phyloP scores from a whole-genome alignment of 345 rosid genomes.

The Geranium brycei region DNA sequence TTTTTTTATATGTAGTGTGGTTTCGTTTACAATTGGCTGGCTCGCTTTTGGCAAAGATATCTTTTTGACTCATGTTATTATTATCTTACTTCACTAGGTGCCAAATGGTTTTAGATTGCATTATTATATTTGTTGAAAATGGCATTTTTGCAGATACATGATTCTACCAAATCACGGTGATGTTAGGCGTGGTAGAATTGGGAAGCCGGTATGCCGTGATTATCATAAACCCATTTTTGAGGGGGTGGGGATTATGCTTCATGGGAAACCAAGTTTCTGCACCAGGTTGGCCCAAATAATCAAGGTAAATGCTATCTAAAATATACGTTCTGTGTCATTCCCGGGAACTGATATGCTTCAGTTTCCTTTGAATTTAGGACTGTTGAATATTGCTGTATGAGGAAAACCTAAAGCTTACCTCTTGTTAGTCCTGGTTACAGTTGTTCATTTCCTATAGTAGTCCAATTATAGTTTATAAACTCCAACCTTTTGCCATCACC shows the following conservation, averaged over 20 bases:
- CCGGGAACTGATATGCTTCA: neutral
- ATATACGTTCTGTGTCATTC: neutral
- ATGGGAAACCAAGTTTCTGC: conserved; percentile 41
- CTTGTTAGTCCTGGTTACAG: neutral
- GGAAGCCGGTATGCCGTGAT: conserved; percentile 10
- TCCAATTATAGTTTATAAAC: no score
- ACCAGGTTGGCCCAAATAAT: conserved; percentile 33
- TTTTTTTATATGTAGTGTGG: no score
- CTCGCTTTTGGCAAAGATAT: no score
- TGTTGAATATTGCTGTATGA: neutral
- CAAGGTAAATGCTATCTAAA: conserved; percentile 24
- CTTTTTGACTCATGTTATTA: neutral
- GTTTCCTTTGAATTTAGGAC: neutral
- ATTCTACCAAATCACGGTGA: conserved; percentile 24
- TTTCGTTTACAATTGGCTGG: no score
- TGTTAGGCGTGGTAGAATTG: conserved; percentile 5
- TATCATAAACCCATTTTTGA: conserved; percentile 22
- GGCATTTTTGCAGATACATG: conserved; percentile 28
- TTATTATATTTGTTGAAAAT: conserved; percentile 5
- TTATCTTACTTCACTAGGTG: neutral
- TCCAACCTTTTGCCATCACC: no score
- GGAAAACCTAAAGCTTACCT: neutral
- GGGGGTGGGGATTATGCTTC: conserved; percentile 45
- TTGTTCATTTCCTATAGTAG: neutral
- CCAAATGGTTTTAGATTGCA: neutral